Base-by-base conservation (phyloP, 108 stramenopile genomes). In the Cyclotella kingstonii region DNA sequence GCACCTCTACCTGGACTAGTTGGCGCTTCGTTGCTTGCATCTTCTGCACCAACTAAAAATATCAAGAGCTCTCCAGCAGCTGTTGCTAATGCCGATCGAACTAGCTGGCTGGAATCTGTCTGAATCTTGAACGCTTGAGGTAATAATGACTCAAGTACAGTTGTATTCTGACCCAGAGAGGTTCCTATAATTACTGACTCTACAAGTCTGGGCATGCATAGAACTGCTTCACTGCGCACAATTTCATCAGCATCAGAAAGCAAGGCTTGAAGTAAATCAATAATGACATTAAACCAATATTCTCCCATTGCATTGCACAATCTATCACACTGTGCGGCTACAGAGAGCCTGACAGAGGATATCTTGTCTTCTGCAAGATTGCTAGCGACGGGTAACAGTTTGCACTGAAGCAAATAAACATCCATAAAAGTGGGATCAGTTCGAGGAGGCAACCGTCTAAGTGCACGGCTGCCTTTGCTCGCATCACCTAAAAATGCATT, bases 261-360 rank as follows among this genome's bases (percentile, higher is more conserved):
- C 43, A 94, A 60, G 0, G 86, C 86, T 34, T 86, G 81, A 25
- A 94, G 71, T 17, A 91, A 81, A 65, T 94, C 93, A 66, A 90
- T 87, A n/a, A 94, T 83, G 44, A 94, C 88, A 54, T 80, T 87
- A 22, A 84, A 87, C 93, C 93, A 94, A 60, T 94, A 90, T 59
- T 87, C 90, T 9, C 93, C 93, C 23, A 94, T 55, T 12, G 93
- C 90, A 51, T 81, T 77, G 41, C 85, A 86, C 4, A 94, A 60
- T 35, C 93, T 70, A 70, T 94, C 93, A 49, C 89, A 90, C 50
- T 94, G 93, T 7, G 88, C 88, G 18, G 93, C 93, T 4, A 94
- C 93, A 4, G 90, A 83, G 44, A 94, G 38, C 34, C 93, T 70
- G 25, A 94, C 93, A 23, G 84, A 80, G 4, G 90, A 81, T 11